Evolutionary conservation across 2,329 filamentous ascomycete genomes (phyloP).

Genomic region (Hypoxylon sp.): DNA sequence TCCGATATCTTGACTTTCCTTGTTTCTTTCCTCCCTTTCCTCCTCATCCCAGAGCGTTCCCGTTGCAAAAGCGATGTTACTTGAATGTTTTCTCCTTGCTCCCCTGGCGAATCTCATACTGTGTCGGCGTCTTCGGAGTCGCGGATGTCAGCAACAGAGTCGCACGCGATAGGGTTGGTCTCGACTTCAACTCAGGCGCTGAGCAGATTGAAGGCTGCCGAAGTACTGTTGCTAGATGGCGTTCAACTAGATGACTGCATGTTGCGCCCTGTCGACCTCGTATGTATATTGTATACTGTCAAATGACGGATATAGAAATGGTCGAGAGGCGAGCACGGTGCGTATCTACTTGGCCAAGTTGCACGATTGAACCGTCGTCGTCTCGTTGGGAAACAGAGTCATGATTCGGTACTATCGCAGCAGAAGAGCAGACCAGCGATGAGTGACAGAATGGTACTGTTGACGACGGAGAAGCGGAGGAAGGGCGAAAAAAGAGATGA

Average conservation of each 20-base stretch:
- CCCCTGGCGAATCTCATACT: slow-evolving; percentile 37
- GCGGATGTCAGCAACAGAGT: slow-evolving; percentile 10
- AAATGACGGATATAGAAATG: slow-evolving; percentile 12
- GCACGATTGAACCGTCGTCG: slow-evolving; percentile 5
- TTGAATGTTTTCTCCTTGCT: slow-evolving; percentile 27
- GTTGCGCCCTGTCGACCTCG: not conserved
- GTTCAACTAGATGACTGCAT: slow-evolving; percentile 4
- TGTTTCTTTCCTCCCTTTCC: slow-evolving; percentile 27
- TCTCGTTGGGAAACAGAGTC: slow-evolving; percentile 3
- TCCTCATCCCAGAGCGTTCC: slow-evolving; percentile 26
- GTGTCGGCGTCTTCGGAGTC: slow-evolving; percentile 31
- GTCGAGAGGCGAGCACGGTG: slow-evolving; percentile 1
- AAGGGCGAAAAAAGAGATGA: slow-evolving; percentile 12
- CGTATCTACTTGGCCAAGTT: slow-evolving; percentile 6
- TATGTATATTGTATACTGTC: not conserved
- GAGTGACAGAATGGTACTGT: slow-evolving; percentile 21
- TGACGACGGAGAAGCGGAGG: slow-evolving; percentile 18
- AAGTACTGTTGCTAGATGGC: not conserved
- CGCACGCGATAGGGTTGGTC: slow-evolving; percentile 12
- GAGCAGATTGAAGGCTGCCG: not conserved
- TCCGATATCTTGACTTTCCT: slow-evolving; percentile 23
- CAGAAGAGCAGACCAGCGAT: slow-evolving; percentile 16
- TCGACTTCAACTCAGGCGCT: not conserved
- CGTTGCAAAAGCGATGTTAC: slow-evolving; percentile 31
- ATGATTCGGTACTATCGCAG: slow-evolving; percentile 5